These are phyloP conservation scores for Fusarium mexicanum DNA, from an alignment of 2,329 filamentous ascomycete species.

Conservation along the genomic window DNA sequence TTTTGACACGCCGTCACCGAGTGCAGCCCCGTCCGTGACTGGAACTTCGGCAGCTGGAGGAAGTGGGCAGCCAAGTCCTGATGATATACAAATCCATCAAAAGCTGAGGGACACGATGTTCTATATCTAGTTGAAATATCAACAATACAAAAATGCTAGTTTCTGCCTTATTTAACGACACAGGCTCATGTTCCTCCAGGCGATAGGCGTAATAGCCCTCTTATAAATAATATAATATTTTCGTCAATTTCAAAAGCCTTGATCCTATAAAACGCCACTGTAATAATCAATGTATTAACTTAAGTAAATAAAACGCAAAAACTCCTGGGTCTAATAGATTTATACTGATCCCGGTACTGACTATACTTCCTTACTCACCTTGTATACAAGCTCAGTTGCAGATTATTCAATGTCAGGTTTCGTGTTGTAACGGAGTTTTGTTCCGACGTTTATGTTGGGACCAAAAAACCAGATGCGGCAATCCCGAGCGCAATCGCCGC, in stretches of 20 bases:
- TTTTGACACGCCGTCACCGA: background rate
- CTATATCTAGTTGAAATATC: background rate
- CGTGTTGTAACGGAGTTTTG: accelerated
- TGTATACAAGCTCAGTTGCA: background rate
- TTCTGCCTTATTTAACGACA: background rate
- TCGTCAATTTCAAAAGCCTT: accelerated
- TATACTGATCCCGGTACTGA: accelerated
- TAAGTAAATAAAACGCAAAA: accelerated
- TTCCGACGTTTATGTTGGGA: accelerated
- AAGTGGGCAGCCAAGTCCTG: background rate
- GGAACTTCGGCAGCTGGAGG: background rate
- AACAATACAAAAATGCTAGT: background rate
- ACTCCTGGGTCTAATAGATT: accelerated
- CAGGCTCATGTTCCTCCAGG: accelerated
- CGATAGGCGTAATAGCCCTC: accelerated
- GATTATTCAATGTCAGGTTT: accelerated
- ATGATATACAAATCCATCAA: background rate
- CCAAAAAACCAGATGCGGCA: accelerated
- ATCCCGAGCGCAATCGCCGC: accelerated
- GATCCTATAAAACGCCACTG: accelerated
- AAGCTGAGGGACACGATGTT: background rate
- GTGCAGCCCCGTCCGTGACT: background rate
- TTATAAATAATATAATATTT: accelerated
- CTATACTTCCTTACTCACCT: accelerated
- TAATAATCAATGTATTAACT: no score